phyloP scores from a whole-genome alignment of 176 grass and related monocot genomes.

The Rhipidocladum racemiflorum region DNA sequence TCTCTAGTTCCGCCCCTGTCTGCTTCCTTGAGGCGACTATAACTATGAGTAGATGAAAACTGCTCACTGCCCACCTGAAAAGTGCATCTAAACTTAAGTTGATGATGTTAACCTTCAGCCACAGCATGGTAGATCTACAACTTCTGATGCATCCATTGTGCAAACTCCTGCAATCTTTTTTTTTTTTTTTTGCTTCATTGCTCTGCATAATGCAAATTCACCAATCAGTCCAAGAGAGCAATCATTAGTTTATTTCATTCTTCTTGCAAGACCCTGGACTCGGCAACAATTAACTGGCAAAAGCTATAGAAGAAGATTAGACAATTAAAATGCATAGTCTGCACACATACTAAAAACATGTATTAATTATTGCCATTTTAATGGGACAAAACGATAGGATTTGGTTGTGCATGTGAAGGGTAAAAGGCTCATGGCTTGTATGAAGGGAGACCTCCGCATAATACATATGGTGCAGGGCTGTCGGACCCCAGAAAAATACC shows the following conservation, averaged over 20 bases:
- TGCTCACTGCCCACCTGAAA: conserved; percentile 33
- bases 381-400: not conserved
- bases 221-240: not conserved
- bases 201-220: conserved; percentile 31
- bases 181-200: conserved; percentile 40
- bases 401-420: not conserved
- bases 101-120: conserved; percentile 28
- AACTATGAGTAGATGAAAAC: conserved; percentile 38
- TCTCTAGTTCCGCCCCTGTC: no score
- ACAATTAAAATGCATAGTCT: not conserved
- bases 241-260: not conserved
- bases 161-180: conserved; percentile 42
- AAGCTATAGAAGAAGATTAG: not conserved
- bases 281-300: not conserved
- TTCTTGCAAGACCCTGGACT: no score
- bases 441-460: no score
- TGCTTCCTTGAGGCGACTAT: conserved; percentile 54
- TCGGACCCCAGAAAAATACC: no score
- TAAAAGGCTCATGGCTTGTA: no score
- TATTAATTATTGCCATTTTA: not conserved
- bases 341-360: not conserved
- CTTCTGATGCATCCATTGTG: not conserved
- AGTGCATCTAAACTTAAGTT: conserved; percentile 42
- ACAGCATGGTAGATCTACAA: conserved; percentile 38
- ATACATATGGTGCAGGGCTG: no score